These are phyloP conservation scores for Rhizopogon sp. DNA, from an alignment of 768 basidiomycete species.

Conservation along the genomic window DNA sequence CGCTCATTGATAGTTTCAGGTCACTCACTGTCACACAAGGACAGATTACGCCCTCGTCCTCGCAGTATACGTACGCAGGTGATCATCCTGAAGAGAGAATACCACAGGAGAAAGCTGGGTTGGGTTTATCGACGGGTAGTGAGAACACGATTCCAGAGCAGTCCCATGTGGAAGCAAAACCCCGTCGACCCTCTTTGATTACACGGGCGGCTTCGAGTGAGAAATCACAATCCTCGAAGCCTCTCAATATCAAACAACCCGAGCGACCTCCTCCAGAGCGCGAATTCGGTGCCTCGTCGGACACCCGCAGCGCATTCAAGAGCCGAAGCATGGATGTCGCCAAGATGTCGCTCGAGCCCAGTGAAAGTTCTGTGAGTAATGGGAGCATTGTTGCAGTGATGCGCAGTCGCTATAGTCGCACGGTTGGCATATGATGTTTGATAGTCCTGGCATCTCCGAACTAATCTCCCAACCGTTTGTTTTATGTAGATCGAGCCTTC, in stretches of 20 bases:
- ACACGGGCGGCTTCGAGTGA: slow-evolving; percentile 15
- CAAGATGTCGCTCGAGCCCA: slow-evolving; percentile 39
- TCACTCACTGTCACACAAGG: slow-evolving; percentile 5
- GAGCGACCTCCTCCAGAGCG: slow-evolving; percentile 18
- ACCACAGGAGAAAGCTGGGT: background rate
- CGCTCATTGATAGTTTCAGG: background rate
- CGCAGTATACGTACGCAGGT: slow-evolving; percentile 4
- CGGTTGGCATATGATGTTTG: slow-evolving; percentile 34
- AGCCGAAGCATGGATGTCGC: slow-evolving; percentile 26
- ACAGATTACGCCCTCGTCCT: slow-evolving; percentile 2
- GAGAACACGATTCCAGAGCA: background rate
- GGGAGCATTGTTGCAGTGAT: slow-evolving; percentile 66
- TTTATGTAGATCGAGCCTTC: slow-evolving; percentile 39
- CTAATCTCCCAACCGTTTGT: background rate
- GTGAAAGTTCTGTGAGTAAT: slow-evolving; percentile 47
- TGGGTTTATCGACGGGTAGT: background rate
- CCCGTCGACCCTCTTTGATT: slow-evolving; percentile 19
- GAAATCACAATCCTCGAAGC: slow-evolving; percentile 3
- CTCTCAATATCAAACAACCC: slow-evolving; percentile 15
- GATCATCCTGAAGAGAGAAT: background rate
- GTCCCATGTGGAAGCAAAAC: slow-evolving; percentile 5
- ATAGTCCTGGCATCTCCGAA: background rate
- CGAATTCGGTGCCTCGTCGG: slow-evolving; percentile 29
- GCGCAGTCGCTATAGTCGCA: slow-evolving; percentile 55
- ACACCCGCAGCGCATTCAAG: slow-evolving; percentile 14